A percentile compares a stretch with the other conserved stretches of the same genome.
These are phyloP conservation scores for Aspergillus tanneri DNA, from an alignment of 2,329 filamentous ascomycete species.

Conservation along the genomic window DNA sequence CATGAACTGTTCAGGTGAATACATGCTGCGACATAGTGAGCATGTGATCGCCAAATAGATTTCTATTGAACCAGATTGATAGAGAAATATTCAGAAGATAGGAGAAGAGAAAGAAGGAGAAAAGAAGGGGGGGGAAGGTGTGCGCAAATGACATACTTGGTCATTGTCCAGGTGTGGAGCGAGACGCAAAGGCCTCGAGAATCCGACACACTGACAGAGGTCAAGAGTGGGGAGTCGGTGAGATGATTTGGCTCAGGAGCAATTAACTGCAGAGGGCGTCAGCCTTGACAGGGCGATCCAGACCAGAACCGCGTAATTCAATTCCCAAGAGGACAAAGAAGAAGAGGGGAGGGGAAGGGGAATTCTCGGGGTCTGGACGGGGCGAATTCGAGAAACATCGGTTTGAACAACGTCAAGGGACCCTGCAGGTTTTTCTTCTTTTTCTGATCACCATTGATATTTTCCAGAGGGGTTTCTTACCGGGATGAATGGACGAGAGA, in stretches of 20 bases:
- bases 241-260: constrained; percentile 3
- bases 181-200: constrained; percentile 25
- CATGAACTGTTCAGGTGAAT: constrained; percentile 74
- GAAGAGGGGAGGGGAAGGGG: too few species aligned
- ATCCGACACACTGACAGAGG: too few species aligned
- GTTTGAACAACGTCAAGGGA: too few species aligned
- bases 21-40: constrained; percentile 43
- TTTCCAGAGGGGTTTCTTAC: too few species aligned
- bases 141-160: constrained; percentile 33
- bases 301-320: too few species aligned
- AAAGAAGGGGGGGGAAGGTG: neutral
- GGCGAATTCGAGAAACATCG: neutral
- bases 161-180: constrained; percentile 26
- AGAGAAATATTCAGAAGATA: neutral
- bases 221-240: constrained; percentile 7
- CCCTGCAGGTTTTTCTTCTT: too few species aligned
- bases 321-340: neutral
- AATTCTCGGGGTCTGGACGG: neutral
- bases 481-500: neutral
- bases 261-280: neutral
- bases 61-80: neutral
- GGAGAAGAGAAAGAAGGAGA: neutral
- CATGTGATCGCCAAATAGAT: neutral
- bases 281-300: neutral
- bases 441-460: too few species aligned